Evolutionary conservation across 352 stramenopile species (phyloP).

Genomic region (Phytophthora hibernalis): DNA sequence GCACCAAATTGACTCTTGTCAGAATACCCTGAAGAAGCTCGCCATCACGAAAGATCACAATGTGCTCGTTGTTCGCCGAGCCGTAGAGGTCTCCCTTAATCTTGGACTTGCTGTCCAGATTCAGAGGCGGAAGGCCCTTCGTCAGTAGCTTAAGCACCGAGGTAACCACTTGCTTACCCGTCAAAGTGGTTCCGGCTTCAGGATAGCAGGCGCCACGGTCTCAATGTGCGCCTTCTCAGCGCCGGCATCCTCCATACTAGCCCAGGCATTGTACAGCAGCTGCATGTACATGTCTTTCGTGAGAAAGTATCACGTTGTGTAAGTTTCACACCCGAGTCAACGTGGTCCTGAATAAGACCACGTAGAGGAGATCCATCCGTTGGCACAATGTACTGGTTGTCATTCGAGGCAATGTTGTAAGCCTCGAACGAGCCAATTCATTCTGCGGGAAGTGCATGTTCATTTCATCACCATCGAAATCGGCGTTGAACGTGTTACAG

Average conservation of each 20-base stretch:
- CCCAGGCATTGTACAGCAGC: slow-evolving; percentile 95
- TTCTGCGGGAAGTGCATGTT: slow-evolving; percentile 99
- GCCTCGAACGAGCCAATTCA: slow-evolving; percentile 97
- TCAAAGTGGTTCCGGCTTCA: slow-evolving; percentile 98
- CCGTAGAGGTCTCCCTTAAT: slow-evolving; percentile 97
- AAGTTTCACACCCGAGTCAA: slow-evolving; percentile 99
- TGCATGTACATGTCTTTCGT: slow-evolving; percentile 99
- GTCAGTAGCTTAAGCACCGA: slow-evolving; percentile 97
- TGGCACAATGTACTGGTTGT: slow-evolving; percentile 98
- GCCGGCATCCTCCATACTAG: slow-evolving; percentile 95
- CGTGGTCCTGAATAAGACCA: slow-evolving; percentile 99
- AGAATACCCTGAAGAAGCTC: slow-evolving; percentile 97
- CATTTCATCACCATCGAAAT: slow-evolving; percentile 99
- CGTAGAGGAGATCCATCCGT: slow-evolving; percentile 98
- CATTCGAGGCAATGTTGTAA: slow-evolving; percentile 97
- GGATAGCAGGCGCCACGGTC: slow-evolving; percentile 96
- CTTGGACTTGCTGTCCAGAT: slow-evolving; percentile 96
- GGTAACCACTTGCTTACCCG: slow-evolving; percentile 99
- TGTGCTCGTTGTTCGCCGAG: slow-evolving; percentile 94
- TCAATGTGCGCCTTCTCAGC: slow-evolving; percentile 92
- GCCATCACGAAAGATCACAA: slow-evolving; percentile 96
- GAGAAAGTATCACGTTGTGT: slow-evolving; percentile 98
- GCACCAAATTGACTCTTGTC: slow-evolving; percentile 99
- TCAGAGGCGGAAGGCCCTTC: slow-evolving; percentile 90
- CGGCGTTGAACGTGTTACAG: slow-evolving; percentile 99